Evolutionary conservation across 1,284 basidiomycete genomes (phyloP).

Genomic region (Cystobasidium pallidum): DNA sequence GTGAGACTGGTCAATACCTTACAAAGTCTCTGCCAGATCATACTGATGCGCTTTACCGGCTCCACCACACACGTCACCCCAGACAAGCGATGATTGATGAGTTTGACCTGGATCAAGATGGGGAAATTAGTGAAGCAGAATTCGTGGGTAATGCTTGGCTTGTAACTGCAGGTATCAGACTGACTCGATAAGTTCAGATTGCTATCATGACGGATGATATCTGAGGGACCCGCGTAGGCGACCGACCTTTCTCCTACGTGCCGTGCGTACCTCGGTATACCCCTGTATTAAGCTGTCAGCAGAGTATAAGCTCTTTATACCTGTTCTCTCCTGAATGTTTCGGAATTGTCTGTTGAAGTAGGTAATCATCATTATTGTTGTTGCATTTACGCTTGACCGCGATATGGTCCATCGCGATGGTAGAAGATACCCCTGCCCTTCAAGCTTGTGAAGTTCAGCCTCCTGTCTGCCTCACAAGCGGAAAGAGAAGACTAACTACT

Average conservation of each 20-base stretch:
- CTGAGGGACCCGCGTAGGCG: neutral
- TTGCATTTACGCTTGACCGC: neutral
- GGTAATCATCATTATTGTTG: slow-evolving; percentile 8
- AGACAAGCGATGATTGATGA: slow-evolving; percentile 99
- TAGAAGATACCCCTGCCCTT: too few relatives aligned
- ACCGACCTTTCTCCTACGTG: too few relatives aligned
- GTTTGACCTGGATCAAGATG: slow-evolving; percentile 98
- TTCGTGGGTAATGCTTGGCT: slow-evolving; percentile 63
- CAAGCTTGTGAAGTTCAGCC: too few relatives aligned
- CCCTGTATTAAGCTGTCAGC: neutral
- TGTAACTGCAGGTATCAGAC: neutral
- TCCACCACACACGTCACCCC: too few relatives aligned
- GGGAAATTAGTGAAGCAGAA: slow-evolving; percentile 93
- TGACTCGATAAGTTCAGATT: slow-evolving; percentile 35
- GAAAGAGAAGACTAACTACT: too few relatives aligned
- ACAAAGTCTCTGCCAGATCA: too few relatives aligned
- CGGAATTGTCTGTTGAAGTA: neutral
- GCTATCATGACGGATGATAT: slow-evolving; percentile 47
- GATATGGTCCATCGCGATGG: too few relatives aligned
- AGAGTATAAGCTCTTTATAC: neutral
- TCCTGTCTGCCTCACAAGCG: too few relatives aligned
- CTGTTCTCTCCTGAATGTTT: too few relatives aligned
- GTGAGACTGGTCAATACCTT: slow-evolving; percentile 60
- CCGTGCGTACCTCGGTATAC: neutral
- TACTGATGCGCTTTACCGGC: too few relatives aligned